A percentile compares a stretch with the other conserved stretches of the same genome.
These are phyloP conservation scores for Haplosporangium sp. DNA, from an alignment of 371 early-diverging fungal genomes.

Conservation along the genomic window DNA sequence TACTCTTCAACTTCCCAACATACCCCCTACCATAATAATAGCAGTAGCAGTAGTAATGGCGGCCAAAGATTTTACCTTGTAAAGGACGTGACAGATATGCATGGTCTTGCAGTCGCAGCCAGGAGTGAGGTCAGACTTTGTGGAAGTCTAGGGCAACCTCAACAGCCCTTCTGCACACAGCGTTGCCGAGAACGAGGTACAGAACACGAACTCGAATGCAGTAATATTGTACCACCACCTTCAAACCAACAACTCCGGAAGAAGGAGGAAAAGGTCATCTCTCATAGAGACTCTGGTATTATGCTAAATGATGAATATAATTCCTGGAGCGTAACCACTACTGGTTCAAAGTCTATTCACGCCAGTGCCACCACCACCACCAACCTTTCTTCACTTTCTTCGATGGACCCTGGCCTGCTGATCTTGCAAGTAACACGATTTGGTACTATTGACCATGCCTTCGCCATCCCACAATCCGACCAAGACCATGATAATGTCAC, in stretches of 20 bases:
- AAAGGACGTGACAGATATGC: slow-evolving; percentile 42
- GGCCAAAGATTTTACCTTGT: slow-evolving; percentile 19
- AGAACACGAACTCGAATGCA: slow-evolving; percentile 4
- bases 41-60: not conserved
- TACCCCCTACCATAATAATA: slow-evolving; percentile 1
- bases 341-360: not conserved
- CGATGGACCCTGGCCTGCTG: slow-evolving; percentile 25
- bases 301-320: slow-evolving; percentile 2
- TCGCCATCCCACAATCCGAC: slow-evolving; percentile 28
- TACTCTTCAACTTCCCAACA: slow-evolving; percentile 1
- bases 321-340: slow-evolving; percentile 3
- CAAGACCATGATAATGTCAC: not conserved
- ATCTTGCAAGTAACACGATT: slow-evolving; percentile 40
- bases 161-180: slow-evolving; percentile 17
- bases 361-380: not conserved
- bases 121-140: slow-evolving; percentile 20
- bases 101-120: slow-evolving; percentile 26
- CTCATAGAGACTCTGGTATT: slow-evolving; percentile 21
- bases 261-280: not conserved
- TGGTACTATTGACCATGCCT: slow-evolving; percentile 46
- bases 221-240: slow-evolving; percentile 1
- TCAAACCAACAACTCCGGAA: not conserved
- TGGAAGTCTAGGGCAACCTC: slow-evolving; percentile 20
- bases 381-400: not conserved
- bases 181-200: slow-evolving; percentile 6